Evolutionary conservation across 2,329 filamentous ascomycete genomes (phyloP).

Genomic region (Colletotrichum tamarilloi): DNA sequence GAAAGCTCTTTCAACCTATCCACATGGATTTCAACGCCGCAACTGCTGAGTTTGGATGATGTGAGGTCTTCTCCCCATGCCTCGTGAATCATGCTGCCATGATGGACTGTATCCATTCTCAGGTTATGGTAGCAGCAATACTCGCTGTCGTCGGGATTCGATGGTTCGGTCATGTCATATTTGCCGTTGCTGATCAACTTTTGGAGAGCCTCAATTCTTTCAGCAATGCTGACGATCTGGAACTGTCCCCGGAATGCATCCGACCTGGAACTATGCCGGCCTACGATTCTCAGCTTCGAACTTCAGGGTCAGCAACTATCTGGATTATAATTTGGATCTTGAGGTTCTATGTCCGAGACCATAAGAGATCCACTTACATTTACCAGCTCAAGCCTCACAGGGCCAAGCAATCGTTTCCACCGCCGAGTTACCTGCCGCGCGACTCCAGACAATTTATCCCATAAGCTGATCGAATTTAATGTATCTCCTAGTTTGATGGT

Average conservation of each 20-base stretch:
- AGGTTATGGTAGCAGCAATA: neutral
- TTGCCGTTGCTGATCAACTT: no score
- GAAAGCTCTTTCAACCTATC: neutral
- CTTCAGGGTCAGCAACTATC: neutral
- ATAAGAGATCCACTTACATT: neutral
- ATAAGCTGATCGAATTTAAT: neutral
- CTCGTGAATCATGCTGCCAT: neutral
- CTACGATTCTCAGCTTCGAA: neutral
- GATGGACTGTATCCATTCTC: accelerated
- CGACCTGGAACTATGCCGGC: neutral
- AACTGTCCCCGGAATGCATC: neutral
- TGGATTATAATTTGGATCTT: neutral
- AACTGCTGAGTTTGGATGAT: neutral
- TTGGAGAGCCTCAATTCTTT: neutral
- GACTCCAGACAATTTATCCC: neutral
- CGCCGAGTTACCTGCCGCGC: no score
- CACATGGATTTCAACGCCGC: neutral
- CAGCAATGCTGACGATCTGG: neutral
- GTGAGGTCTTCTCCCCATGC: accelerated
- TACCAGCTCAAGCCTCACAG: neutral
- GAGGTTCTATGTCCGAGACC: no score
- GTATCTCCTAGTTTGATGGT: neutral
- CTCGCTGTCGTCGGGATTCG: neutral
- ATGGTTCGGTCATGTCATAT: neutral
- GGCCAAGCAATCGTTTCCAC: neutral